Percentiles rank a stretch among this genome's conserved stretches.
These are phyloP conservation scores for Neurospora sp. DNA, from an alignment of 495 filamentous ascomycete genomes.

Conservation along the genomic window DNA sequence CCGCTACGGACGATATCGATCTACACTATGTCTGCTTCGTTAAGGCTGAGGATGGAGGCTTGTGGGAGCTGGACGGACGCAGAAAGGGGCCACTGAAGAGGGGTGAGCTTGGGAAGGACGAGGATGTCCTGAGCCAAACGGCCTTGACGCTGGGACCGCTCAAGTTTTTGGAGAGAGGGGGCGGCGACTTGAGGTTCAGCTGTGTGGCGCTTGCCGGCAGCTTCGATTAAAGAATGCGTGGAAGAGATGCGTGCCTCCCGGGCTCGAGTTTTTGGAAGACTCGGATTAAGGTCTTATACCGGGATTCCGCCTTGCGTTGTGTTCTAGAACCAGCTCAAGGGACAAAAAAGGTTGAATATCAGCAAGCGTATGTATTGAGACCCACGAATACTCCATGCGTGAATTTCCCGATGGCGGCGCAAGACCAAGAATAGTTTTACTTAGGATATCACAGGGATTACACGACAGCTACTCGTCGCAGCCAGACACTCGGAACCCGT, in stretches of 20 bases:
- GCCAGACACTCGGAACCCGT: background rate
- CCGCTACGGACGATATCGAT: slow-evolving; percentile 57
- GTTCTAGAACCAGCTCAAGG: background rate
- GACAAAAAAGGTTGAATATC: background rate
- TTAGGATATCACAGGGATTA: background rate
- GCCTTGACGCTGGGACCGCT: slow-evolving; percentile 50
- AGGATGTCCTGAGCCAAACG: slow-evolving; percentile 61
- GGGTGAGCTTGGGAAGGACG: slow-evolving; percentile 40
- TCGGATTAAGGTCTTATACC: background rate
- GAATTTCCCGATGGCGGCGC: background rate
- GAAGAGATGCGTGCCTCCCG: background rate
- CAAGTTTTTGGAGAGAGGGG: slow-evolving; percentile 56
- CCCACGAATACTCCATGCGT: background rate
- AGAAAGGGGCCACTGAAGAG: slow-evolving; percentile 59
- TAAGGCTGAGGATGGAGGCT: slow-evolving; percentile 49
- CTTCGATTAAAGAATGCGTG: slow-evolving; percentile 39
- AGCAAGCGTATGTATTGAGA: background rate
- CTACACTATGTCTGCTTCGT: slow-evolving; percentile 84
- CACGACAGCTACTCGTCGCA: background rate
- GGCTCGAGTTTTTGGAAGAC: background rate
- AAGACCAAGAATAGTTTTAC: background rate
- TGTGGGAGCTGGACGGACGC: slow-evolving; percentile 82
- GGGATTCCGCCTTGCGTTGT: background rate
- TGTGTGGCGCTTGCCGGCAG: slow-evolving; percentile 58
- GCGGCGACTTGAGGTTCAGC: slow-evolving; percentile 63